A percentile compares a stretch with the other conserved stretches of the same genome.
These are phyloP conservation scores for Scutellaria minor DNA, from an alignment of 257 asterid species.

Conservation along the genomic window DNA sequence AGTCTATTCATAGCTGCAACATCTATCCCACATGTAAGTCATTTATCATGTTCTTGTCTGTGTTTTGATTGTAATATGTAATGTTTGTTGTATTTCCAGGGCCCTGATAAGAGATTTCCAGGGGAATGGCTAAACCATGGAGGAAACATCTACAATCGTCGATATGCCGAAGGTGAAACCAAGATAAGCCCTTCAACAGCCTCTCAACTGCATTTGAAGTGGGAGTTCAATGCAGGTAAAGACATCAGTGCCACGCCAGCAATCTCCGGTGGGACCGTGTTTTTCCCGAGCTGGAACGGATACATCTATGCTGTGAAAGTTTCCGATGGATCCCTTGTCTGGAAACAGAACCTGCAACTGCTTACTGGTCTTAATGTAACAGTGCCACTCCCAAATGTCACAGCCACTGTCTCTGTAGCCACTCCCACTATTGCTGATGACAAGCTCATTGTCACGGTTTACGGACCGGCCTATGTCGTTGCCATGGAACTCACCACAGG, in stretches of 20 bases:
- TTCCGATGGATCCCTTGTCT: slow-evolving; percentile 46
- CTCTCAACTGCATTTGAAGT: slow-evolving; percentile 38
- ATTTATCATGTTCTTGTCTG: not conserved
- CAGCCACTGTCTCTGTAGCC: slow-evolving; percentile 35
- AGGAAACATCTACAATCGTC: slow-evolving; percentile 53
- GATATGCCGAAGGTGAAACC: slow-evolving; percentile 44
- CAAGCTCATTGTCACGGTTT: slow-evolving; percentile 42
- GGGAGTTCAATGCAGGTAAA: slow-evolving; percentile 54
- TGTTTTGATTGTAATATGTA: not conserved
- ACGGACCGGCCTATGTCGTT: slow-evolving; percentile 54
- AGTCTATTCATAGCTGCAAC: not conserved
- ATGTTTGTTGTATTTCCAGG: not conserved
- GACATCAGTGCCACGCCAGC: slow-evolving; percentile 54
- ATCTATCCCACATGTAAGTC: slow-evolving; percentile 22
- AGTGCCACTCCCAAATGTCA: slow-evolving; percentile 3
- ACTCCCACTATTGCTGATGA: slow-evolving; percentile 51
- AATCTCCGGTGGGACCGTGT: slow-evolving; percentile 37
- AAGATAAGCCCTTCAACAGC: slow-evolving; percentile 53
- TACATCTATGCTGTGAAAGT: slow-evolving; percentile 53
- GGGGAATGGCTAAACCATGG: slow-evolving; percentile 61
- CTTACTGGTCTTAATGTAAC: slow-evolving; percentile 46
- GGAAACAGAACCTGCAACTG: slow-evolving; percentile 44
- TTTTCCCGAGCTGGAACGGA: slow-evolving; percentile 65
- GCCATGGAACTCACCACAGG: slow-evolving; percentile 45
- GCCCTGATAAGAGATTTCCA: not conserved